phyloP scores from a whole-genome alignment of 1,139 yeast genomes.

The Kurtzmaniella quercitrusa region DNA sequence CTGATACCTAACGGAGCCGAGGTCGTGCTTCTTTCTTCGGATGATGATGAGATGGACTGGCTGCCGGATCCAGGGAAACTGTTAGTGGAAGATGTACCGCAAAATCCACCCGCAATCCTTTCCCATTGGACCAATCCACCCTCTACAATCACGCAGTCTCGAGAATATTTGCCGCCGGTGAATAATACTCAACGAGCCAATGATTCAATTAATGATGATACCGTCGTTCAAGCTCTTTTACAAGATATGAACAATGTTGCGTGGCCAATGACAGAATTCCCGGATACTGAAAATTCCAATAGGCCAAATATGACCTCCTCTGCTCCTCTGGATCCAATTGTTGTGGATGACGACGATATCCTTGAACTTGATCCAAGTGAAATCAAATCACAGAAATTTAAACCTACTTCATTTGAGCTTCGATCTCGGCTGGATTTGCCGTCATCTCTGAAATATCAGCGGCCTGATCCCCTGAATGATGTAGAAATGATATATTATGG shows the following conservation, averaged over 20 bases:
- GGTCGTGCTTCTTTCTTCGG: background rate
- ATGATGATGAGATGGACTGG: constrained; percentile 1
- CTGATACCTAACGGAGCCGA: background rate
- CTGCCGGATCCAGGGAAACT: constrained; percentile 9
- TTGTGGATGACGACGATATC: constrained; percentile 21
- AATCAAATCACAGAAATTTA: constrained; percentile 19
- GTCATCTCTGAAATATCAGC: background rate
- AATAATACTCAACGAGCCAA: too few relatives aligned
- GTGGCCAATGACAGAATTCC: too few relatives aligned
- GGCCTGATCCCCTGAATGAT: background rate
- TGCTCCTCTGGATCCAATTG: background rate
- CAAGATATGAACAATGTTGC: too few relatives aligned
- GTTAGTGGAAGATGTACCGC: too few relatives aligned
- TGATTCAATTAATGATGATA: too few relatives aligned
- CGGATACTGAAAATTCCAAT: too few relatives aligned
- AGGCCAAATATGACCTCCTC: too few relatives aligned
- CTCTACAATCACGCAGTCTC: too few relatives aligned
- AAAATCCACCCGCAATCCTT: too few relatives aligned
- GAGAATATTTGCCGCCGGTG: too few relatives aligned
- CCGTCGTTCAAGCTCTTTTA: too few relatives aligned
- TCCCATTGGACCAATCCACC: too few relatives aligned
- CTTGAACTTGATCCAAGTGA: constrained; percentile 26
- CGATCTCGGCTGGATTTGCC: background rate
- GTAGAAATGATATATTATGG: background rate
- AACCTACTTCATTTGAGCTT: constrained; percentile 16